Evolutionary conservation across 2,329 filamentous ascomycete genomes (phyloP), one percentile per base, ranked within the genome.

Genomic region (Fusarium goolgardi): DNA sequence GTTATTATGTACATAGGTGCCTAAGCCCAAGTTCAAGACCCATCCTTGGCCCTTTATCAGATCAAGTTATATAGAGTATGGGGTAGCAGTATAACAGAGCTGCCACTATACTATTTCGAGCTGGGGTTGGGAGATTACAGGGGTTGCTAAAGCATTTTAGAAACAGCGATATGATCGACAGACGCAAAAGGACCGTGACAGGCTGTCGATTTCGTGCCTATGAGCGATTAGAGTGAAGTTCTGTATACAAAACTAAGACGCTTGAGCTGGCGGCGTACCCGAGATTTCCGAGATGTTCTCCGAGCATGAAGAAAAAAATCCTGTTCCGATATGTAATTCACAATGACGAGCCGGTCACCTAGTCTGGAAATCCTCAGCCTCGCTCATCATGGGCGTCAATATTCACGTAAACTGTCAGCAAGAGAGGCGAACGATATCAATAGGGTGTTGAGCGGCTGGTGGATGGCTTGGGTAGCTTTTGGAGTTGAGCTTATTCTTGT

Each of bases 381-480:
- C 35, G 40, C 25, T 43, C 41, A 40, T 53, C 35, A 29, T 34
- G 7, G 25, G 40, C 23, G 34, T 37, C 46, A 47, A 59, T 64
- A 64, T 64, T 59, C 45, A 64, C 64, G 61, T 45, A 59, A 29
- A 53, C 31, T 13, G 46, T 59, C 59, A 64, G 53, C 45, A 47
- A 44, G 25, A 57, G 37, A 51, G 23, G 47, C 47, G 23, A 27
- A 32, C 35, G 39, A 40, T 27, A 43, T 58, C 35, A 64, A 44
- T 59, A 53, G 59, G 61, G 61, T 64, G 64, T 67, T 43, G 37
- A 34, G 59, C 18, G 31, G 32, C 64, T 67, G 49, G 49, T 59
- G 61, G 61, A 56, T 55, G 65, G 60, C 31, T 57, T 45, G 37
- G 49, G 47, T 51, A 51, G 47, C 32, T 51, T 51, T 59, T 40